Conservation (phyloP, 768 basidiomycete genomes). For the Boletus rubroflammeus region DNA sequence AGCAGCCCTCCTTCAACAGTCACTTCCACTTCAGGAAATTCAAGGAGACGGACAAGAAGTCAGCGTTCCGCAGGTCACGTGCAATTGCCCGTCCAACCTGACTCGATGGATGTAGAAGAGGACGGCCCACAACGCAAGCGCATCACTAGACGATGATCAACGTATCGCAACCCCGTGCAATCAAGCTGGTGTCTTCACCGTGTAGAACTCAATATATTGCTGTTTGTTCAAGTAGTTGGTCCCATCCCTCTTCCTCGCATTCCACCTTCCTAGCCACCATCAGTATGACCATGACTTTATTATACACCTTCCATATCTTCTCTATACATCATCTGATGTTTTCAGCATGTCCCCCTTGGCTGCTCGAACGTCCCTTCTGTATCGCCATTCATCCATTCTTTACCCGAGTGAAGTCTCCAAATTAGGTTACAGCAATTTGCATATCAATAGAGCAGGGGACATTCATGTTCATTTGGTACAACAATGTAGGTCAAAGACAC, state of each 20-base stretch:
- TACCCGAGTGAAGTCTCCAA: neutral
- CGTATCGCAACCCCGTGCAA: neutral
- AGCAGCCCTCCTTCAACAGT: constrained; percentile 25
- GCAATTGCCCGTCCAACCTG: constrained; percentile 41
- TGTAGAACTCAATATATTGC: constrained; percentile 8
- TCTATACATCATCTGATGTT: constrained; percentile 5
- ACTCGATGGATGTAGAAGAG: constrained; percentile 76
- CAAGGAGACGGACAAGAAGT: constrained; percentile 57
- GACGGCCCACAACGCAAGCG: constrained; percentile 74
- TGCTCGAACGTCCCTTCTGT: constrained; percentile 5
- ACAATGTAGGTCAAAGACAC: too few relatives aligned
- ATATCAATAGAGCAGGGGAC: too few relatives aligned
- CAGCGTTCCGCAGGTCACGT: constrained; percentile 36
- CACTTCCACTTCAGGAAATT: constrained; percentile 27
- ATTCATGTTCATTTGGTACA: too few relatives aligned
- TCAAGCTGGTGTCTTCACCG: neutral
- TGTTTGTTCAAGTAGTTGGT: constrained; percentile 11
- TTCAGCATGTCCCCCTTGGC: neutral
- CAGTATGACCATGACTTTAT: constrained; percentile 13
- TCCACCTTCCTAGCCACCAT: neutral
- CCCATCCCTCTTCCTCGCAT: neutral
- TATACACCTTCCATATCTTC: constrained; percentile 8
- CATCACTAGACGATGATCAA: constrained; percentile 53
- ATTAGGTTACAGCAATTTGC: too few relatives aligned
- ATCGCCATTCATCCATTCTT: constrained; percentile 7